These are phyloP conservation scores for Hyaloscypha bicolor DNA, from an alignment of 495 filamentous ascomycete genomes.

Conservation along the genomic window DNA sequence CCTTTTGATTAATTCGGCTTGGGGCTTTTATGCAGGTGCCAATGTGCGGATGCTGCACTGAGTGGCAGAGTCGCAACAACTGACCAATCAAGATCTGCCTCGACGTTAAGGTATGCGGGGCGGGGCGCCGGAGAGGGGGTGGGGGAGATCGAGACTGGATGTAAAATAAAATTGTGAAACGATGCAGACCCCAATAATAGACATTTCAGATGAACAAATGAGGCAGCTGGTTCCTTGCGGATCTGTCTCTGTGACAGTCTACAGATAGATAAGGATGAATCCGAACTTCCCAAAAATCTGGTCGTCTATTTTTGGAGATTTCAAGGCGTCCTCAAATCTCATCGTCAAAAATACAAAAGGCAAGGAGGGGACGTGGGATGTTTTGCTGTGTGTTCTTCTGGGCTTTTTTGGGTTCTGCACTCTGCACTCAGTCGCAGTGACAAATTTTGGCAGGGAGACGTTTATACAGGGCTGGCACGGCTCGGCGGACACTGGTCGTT, in stretches of 20 bases:
- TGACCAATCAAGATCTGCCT: neutral
- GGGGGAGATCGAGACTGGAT: no score
- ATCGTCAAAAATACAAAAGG: neutral
- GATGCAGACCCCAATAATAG: neutral
- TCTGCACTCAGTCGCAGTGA: neutral
- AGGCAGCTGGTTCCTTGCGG: neutral
- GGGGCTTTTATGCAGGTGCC: neutral
- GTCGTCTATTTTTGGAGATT: neutral
- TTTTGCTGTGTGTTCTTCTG: neutral
- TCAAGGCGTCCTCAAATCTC: neutral
- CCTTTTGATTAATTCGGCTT: neutral
- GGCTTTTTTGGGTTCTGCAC: neutral
- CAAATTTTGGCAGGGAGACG: neutral
- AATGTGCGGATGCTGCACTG: neutral
- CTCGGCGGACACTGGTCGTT: neutral
- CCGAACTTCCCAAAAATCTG: neutral
- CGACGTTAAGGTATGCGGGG: neutral
- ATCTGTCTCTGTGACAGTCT: neutral
- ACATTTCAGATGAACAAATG: neutral
- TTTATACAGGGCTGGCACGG: neutral
- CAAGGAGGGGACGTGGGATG: neutral
- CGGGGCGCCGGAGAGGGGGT: no score
- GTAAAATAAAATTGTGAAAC: neutral
- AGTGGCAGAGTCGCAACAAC: neutral
- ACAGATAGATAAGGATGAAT: neutral